These are phyloP conservation scores for Fusarium clavum DNA, from an alignment of 2,329 filamentous ascomycete species.

Conservation along the genomic window DNA sequence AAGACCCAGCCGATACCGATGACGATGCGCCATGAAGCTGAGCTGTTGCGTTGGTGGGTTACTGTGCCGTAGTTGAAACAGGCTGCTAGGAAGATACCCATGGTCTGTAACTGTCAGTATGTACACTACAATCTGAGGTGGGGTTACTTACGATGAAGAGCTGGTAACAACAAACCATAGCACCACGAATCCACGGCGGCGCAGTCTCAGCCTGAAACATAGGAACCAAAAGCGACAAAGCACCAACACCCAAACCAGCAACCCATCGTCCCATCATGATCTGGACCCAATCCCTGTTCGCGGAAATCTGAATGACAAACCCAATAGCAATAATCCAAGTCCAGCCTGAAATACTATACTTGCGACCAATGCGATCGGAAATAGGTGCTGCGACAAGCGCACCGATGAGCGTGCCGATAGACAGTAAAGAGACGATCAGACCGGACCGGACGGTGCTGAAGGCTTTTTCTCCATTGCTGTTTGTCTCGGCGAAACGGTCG, in stretches of 20 bases:
- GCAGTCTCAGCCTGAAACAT: slow-evolving; percentile 81
- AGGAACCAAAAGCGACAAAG: slow-evolving; percentile 72
- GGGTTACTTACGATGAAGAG: slow-evolving; percentile 68
- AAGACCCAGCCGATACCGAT: slow-evolving; percentile 65
- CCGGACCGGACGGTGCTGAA: slow-evolving; percentile 68
- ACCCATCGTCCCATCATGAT: slow-evolving; percentile 73
- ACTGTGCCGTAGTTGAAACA: slow-evolving; percentile 73
- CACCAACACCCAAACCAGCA: slow-evolving; percentile 75
- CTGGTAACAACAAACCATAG: slow-evolving; percentile 75
- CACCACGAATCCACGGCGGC: slow-evolving; percentile 73
- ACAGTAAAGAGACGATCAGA: slow-evolving; percentile 68
- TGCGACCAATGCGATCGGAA: slow-evolving; percentile 73
- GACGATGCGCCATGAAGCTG: slow-evolving; percentile 71
- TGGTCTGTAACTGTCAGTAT: slow-evolving; percentile 1
- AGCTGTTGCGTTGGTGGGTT: slow-evolving; percentile 56
- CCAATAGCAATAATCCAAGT: slow-evolving; percentile 71
- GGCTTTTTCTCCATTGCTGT: slow-evolving; percentile 52
- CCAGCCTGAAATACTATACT: slow-evolving; percentile 71
- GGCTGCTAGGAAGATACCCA: slow-evolving; percentile 72
- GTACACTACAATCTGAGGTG: no score
- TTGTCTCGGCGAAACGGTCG: slow-evolving; percentile 60
- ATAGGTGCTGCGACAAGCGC: slow-evolving; percentile 70
- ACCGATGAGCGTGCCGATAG: slow-evolving; percentile 70
- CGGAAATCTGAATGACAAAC: slow-evolving; percentile 74
- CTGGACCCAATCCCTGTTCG: slow-evolving; percentile 69